These are phyloP conservation scores for Akanthomyces dipterigenus DNA, from an alignment of 2,329 filamentous ascomycete species.

Conservation along the genomic window DNA sequence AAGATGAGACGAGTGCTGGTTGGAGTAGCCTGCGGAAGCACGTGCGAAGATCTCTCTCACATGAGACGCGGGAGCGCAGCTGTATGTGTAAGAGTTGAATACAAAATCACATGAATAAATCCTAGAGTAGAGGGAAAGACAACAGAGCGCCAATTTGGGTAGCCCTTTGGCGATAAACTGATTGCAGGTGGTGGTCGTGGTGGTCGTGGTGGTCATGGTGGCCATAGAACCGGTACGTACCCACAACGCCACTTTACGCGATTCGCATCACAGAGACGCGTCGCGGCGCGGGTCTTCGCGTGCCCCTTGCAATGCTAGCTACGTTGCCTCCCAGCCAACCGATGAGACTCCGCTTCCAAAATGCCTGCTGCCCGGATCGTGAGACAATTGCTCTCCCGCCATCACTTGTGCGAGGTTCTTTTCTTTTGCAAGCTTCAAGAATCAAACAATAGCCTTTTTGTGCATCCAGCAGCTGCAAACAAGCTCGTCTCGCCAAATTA, in stretches of 20 bases:
- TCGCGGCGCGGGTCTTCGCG: background rate
- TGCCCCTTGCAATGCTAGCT: background rate
- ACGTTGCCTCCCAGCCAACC: conserved; percentile 11
- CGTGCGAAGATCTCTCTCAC: background rate
- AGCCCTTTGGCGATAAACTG: background rate
- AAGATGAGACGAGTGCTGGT: background rate
- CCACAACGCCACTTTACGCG: conserved; percentile 2
- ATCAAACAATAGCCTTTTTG: background rate
- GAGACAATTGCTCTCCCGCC: background rate
- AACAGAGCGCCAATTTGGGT: background rate
- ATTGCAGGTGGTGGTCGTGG: background rate
- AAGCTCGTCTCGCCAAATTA: background rate
- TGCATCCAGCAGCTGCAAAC: background rate
- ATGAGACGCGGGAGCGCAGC: background rate
- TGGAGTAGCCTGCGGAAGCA: background rate
- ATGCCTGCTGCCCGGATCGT: background rate
- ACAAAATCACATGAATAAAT: background rate
- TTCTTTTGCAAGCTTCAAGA: background rate
- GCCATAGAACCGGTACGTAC: background rate
- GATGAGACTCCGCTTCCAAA: conserved; percentile 6
- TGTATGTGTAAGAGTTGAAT: background rate
- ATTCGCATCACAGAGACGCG: background rate
- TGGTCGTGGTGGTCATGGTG: too few relatives aligned
- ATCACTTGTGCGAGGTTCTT: background rate
- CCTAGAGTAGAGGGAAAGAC: background rate